Evolutionary conservation across 257 asterid species (phyloP), one percentile per base, ranked within the genome.

Genomic region (Oldenlandia corymbosa): DNA sequence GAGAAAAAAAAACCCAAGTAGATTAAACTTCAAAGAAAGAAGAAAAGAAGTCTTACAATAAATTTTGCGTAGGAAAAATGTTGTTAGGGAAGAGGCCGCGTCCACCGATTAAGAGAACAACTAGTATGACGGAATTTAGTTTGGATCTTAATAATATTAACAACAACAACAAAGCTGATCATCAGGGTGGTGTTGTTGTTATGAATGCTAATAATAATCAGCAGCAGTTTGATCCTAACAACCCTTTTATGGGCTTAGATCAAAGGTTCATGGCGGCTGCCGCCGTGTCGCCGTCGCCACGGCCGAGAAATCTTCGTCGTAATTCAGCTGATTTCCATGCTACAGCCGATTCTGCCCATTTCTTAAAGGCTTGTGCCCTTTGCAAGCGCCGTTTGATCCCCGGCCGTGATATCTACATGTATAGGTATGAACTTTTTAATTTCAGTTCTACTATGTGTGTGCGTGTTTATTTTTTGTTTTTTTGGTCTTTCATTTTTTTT

Each of bases 331-430:
- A 80, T 36, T 69, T 69, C 7, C 67, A 9, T 32, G 24, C 43
- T 18, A 31, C 26, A 24, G 2, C 58, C 10, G 85, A 75, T 68
- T 70, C 86, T 11, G 78, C 93, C 21, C 70, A 58, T 56, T 91
- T 91, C 75, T 54, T 91, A 73, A 88, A 78, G 70, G 83, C 76
- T 56, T 90, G 97, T 69, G 68, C 72, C 65, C 87, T 85, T 30
- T 90, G 97, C 71, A 75, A 90, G 16, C 86, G 83, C 73, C 87
- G 82, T 6, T 79, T 90, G 67, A 56, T 82, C 66, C 88, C 90
- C 5, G 94, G 82, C 8, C 93, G 79, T 23, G 97, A 90, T 75
- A 88, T 90, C 78, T 88, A 69, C 79, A 90, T 90, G 95, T 90
- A 90, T 64, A 85, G 90, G 97, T 89, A 80, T 16, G 13, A 36